A percentile compares a stretch with the other conserved stretches of the same genome.
phyloP scores from a whole-genome alignment of 78 protist species.

The Emiliania huxleyi region DNA sequence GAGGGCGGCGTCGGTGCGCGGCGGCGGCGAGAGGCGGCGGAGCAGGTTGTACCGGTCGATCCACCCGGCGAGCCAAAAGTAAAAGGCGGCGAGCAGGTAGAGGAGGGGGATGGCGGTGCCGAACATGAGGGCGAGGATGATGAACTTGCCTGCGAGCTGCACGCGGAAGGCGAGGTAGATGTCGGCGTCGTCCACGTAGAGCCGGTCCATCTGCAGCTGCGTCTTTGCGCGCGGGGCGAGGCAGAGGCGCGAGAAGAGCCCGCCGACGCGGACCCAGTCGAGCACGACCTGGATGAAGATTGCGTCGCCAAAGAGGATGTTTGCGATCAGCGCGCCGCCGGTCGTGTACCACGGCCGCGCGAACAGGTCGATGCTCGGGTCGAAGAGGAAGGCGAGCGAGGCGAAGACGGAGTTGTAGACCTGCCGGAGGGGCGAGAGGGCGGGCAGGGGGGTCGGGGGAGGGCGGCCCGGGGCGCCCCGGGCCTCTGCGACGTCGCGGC shows the following conservation, averaged over 20 bases:
- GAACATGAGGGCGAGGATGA: neutral
- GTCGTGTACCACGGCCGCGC: neutral
- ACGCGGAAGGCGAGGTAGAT: neutral
- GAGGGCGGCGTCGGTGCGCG: neutral
- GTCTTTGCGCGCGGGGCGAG: neutral
- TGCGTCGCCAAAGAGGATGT: neutral
- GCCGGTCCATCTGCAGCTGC: neutral
- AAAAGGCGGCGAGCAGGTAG: neutral
- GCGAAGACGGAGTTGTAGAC: neutral
- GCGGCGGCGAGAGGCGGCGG: neutral
- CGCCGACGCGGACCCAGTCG: neutral
- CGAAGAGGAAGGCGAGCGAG: neutral
- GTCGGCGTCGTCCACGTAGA: neutral
- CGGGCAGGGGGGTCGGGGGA: neutral
- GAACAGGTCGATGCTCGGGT: neutral
- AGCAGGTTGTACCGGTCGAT: neutral
- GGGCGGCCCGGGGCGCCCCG: too few species aligned
- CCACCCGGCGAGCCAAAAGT: neutral
- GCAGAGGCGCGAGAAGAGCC: neutral
- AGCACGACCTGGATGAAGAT: neutral
- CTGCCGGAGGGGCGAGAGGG: neutral
- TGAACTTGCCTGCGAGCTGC: neutral
- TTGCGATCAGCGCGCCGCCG: neutral
- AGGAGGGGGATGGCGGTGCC: neutral
- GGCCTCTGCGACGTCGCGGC: too few species aligned